Evolutionary conservation across 305 asterid genomes (phyloP), one percentile per base, ranked within the genome.

Genomic region (Stenogyne calaminthoides): DNA sequence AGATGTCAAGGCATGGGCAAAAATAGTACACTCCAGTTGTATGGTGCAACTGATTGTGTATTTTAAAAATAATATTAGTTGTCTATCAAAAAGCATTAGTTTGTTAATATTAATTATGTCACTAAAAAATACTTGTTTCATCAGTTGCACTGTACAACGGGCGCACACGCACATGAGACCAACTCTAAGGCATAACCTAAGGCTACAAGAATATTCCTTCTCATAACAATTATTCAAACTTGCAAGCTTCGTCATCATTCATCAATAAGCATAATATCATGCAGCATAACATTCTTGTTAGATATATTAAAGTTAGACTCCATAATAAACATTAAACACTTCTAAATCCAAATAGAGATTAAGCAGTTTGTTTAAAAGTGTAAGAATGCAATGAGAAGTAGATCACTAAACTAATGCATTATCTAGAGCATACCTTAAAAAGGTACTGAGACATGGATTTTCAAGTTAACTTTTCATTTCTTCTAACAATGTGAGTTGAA

Each of bases 371-470:
- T 34, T 37, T 6, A 19, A 55, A 57, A 58, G 25, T 2, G 27
- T 6, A 37, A 36, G 9, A 51, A 6, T n/a, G 7, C 3, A n/a
- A 8, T 10, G 69, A n/a, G 19, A 62, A 52, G 32, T 46, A 70
- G 40, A 37, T 69, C 39, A n/a, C 55, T 32, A 7, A 16, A 61
- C 16, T 27, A 25, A 34, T 44, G 58, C 44, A 49, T 14, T 42
- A n/a, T 42, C 8, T 60, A 40, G 72, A 42, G 36, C 63, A 78
- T 73, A 86, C 91, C 89, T 78, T 70, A 57, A 70, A n/a, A 54
- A 75, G 32, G 42, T 59, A 46, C 11, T 3, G 51, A 71, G 76
- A 65, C 59, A 9, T n/a, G 75, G 27, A 47, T 25, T 20, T 67
- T 78, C 75, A 64, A 3, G 54, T 47, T 47, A 51, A 68, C 70